phyloP scores from a whole-genome alignment of 495 filamentous ascomycete species.

The Talaromyces ruber region DNA sequence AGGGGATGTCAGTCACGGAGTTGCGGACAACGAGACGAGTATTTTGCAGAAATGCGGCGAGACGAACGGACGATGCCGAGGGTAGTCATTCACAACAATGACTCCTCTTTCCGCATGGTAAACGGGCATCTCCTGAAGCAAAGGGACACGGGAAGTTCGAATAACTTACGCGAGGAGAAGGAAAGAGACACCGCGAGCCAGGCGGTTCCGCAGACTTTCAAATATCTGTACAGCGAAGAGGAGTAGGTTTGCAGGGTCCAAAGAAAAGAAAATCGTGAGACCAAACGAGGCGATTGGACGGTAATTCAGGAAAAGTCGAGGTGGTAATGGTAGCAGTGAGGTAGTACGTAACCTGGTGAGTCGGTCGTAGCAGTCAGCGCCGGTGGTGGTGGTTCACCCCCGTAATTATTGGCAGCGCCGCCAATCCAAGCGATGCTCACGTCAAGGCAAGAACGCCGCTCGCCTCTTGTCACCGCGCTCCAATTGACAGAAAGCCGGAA shows the following conservation, averaged over 20 bases:
- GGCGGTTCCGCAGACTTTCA: background rate
- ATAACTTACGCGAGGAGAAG: conserved; percentile 1
- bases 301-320: background rate
- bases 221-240: conserved; percentile 1
- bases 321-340: background rate
- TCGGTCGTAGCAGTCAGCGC: background rate
- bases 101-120: background rate
- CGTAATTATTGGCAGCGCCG: conserved; percentile 1
- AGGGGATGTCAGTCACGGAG: background rate
- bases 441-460: conserved; percentile 2
- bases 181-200: conserved; percentile 3
- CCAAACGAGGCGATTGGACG: background rate
- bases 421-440: background rate
- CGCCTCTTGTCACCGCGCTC: background rate
- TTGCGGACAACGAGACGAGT: background rate
- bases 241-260: background rate
- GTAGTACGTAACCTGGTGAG: background rate
- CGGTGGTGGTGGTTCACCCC: conserved; percentile 4
- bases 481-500: background rate
- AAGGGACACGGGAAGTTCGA: background rate
- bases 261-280: background rate
- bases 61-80: background rate
- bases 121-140: background rate
- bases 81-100: background rate
- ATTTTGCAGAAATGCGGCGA: background rate